Conservation (phyloP, 1,284 basidiomycete genomes). For the Trichosporon ovoides region DNA sequence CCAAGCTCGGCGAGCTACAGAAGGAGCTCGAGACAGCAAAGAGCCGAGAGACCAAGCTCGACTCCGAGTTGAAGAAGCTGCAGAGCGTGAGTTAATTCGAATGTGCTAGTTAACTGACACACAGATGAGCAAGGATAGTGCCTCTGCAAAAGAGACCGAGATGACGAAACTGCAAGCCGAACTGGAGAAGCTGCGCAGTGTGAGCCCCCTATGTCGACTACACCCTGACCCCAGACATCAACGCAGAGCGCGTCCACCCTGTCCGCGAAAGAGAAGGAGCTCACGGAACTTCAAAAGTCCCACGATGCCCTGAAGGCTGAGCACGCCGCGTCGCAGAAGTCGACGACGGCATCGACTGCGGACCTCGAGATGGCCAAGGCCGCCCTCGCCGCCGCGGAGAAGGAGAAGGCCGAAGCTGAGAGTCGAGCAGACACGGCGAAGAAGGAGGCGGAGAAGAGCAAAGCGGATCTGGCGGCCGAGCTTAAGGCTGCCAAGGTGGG, state of each 20-base stretch:
- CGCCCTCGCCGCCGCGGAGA: constrained; percentile 25
- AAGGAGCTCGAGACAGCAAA: constrained; percentile 10
- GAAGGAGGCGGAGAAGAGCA: constrained; percentile 19
- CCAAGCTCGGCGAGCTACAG: constrained; percentile 15
- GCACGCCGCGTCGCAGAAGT: constrained; percentile 22
- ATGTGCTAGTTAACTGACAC: background rate
- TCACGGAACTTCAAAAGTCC: constrained; percentile 17
- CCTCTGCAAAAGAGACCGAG: constrained; percentile 18
- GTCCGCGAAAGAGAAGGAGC: constrained; percentile 11
- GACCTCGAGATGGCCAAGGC: constrained; percentile 32
- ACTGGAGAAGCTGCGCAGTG: constrained; percentile 25
- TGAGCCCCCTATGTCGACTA: background rate
- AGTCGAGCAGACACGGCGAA: background rate
- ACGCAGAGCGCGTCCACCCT: background rate
- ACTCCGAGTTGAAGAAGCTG: background rate
- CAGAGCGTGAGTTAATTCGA: background rate
- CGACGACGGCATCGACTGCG: constrained; percentile 8
- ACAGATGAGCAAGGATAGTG: background rate
- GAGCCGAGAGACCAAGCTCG: constrained; percentile 3
- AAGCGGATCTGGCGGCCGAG: constrained; percentile 25
- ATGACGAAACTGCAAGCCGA: constrained; percentile 18
- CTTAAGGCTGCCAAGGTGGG: constrained; percentile 24
- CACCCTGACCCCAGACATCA: background rate
- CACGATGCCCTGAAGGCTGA: constrained; percentile 19
- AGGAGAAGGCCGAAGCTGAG: no score